phyloP scores from a whole-genome alignment of 345 rosid genomes.

The Bretschneidera sinensis region DNA sequence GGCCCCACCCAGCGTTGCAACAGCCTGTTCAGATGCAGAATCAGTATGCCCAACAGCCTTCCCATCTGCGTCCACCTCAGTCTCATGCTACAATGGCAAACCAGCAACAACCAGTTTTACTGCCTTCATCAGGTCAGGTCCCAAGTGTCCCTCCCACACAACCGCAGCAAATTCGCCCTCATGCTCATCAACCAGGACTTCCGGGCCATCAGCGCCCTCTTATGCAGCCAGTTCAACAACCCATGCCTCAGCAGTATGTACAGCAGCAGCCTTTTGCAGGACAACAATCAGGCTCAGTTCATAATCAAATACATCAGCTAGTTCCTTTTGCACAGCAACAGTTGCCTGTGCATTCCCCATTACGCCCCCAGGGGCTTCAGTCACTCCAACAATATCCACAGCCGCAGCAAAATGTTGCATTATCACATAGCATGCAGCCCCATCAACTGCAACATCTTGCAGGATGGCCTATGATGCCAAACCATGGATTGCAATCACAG shows the following conservation, averaged over 20 bases:
- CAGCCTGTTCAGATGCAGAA: constrained; percentile 35
- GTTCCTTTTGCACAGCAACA: constrained; percentile 37
- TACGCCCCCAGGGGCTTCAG: constrained; percentile 36
- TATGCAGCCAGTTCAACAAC: constrained; percentile 38
- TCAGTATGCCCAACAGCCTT: constrained; percentile 43
- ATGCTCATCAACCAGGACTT: constrained; percentile 37
- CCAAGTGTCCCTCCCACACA: constrained; percentile 25
- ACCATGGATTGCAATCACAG: constrained; percentile 32
- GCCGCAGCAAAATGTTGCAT: constrained; percentile 34
- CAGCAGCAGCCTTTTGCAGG: constrained; percentile 45
- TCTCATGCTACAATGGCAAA: constrained; percentile 33
- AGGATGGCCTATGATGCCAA: constrained; percentile 31
- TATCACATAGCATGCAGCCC: constrained; percentile 20
- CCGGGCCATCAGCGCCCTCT: constrained; percentile 33
- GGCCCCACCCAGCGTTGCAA: constrained; percentile 33
- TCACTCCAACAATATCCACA: constrained; percentile 34
- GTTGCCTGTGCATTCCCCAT: constrained; percentile 35
- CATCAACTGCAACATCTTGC: constrained; percentile 29
- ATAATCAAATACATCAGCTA: constrained; percentile 37
- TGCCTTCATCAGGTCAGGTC: constrained; percentile 33
- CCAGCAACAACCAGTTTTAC: constrained; percentile 36
- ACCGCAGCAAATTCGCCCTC: constrained; percentile 35
- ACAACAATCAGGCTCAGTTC: constrained; percentile 32
- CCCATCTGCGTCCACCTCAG: constrained; percentile 35
- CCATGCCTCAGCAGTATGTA: constrained; percentile 38